Evolutionary conservation across 345 rosid genomes (phyloP).

Genomic region (Bruguiera parviflora): DNA sequence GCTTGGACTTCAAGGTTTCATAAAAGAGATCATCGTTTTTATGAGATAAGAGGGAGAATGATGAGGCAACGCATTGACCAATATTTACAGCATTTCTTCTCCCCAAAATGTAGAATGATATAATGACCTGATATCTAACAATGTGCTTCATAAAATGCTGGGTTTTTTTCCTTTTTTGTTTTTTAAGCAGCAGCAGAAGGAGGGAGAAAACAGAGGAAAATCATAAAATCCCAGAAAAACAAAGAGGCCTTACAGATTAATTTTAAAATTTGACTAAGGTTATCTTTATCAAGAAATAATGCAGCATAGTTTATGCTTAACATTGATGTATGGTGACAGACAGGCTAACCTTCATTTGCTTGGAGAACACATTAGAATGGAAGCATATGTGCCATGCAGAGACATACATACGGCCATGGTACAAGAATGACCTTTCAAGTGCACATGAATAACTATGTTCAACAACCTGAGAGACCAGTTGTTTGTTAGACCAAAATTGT

Average conservation of each 20-base stretch:
- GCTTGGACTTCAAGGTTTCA: too few species aligned
- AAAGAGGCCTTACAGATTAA: neutral
- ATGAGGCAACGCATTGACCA: too few species aligned
- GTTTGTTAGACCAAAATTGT: constrained; percentile 17
- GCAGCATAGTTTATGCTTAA: neutral
- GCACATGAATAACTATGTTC: constrained; percentile 96
- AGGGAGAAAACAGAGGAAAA: neutral
- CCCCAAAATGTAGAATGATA: too few species aligned
- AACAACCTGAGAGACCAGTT: constrained; percentile 52
- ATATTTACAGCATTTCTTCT: too few species aligned
- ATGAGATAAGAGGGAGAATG: neutral
- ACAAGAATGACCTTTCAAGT: constrained; percentile 93
- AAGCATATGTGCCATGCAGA: constrained; percentile 99
- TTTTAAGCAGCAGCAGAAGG: too few species aligned
- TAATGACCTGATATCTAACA: too few species aligned
- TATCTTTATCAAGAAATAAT: neutral
- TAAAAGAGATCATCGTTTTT: neutral
- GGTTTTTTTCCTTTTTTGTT: too few species aligned
- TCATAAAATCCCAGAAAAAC: too few species aligned
- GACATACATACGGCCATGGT: constrained; percentile 98
- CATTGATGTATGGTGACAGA: constrained; percentile 10
- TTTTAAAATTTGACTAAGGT: neutral
- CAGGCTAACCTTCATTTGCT: constrained; percentile 89
- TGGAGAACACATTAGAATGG: constrained; percentile 96
- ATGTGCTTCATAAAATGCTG: too few species aligned